These are phyloP conservation scores for Penicillium salamii DNA, from an alignment of 495 filamentous ascomycete genomes.

Conservation along the genomic window DNA sequence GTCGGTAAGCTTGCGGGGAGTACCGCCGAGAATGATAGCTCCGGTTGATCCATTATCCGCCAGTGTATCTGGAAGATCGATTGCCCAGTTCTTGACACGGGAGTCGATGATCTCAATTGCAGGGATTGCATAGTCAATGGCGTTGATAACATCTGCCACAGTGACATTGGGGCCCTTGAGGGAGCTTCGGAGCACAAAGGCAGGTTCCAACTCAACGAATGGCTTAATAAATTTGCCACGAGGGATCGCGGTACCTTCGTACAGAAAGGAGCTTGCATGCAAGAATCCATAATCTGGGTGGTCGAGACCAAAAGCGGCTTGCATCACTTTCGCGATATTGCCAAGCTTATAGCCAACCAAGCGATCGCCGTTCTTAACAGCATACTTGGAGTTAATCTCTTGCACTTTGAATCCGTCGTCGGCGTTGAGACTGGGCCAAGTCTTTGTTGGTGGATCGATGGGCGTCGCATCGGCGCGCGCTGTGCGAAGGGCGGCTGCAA, in stretches of 20 bases:
- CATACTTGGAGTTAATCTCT: slow-evolving; percentile 9
- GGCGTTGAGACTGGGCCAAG: slow-evolving; percentile 13
- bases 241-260: slow-evolving; percentile 12
- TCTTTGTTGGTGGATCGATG: slow-evolving; percentile 18
- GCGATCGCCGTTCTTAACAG: slow-evolving; percentile 14
- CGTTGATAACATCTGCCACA: slow-evolving; percentile 21
- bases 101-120: slow-evolving; percentile 25
- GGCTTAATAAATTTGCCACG: slow-evolving; percentile 20
- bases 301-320: slow-evolving; percentile 18
- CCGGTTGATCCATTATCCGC: slow-evolving; percentile 22
- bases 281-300: slow-evolving; percentile 23
- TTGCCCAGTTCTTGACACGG: slow-evolving; percentile 21
- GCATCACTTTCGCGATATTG: slow-evolving; percentile 26
- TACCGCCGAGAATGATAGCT: slow-evolving; percentile 18
- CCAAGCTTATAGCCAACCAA: slow-evolving; percentile 23
- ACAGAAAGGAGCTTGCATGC: slow-evolving; percentile 17
- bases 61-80: slow-evolving; percentile 21
- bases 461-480: slow-evolving; percentile 5
- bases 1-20: slow-evolving; percentile 16
- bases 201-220: slow-evolving; percentile 20
- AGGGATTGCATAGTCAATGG: slow-evolving; percentile 21
- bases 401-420: slow-evolving; percentile 17
- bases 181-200: slow-evolving; percentile 14
- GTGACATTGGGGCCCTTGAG: slow-evolving; percentile 18
- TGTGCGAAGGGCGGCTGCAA: slow-evolving; percentile 12